Percentiles rank a stretch among this genome's conserved stretches.
Conservation (phyloP, 73 alveolate genomes). For the Paramecium bursaria region DNA sequence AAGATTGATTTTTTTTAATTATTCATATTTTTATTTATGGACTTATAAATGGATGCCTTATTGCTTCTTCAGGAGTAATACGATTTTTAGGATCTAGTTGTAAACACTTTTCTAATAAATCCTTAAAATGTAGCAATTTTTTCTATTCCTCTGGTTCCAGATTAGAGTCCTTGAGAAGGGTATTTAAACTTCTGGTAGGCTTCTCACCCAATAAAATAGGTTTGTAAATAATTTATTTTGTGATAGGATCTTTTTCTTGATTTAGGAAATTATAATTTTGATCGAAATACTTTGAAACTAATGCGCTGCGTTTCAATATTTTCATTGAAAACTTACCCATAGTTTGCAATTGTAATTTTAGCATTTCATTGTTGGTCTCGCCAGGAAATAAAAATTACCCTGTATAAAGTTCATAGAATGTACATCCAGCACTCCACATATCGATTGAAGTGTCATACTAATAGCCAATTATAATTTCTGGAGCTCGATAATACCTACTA, state of each 20-base stretch:
- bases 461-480: constrained; percentile 87
- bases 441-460: constrained; percentile 79
- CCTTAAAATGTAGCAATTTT: constrained; percentile 74
- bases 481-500: constrained; percentile 89
- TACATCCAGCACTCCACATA: constrained; percentile 85
- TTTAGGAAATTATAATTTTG: constrained; percentile 64
- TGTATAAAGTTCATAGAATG: constrained; percentile 85
- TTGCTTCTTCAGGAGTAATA: constrained; percentile 90
- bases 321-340: constrained; percentile 81
- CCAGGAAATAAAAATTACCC: constrained; percentile 87
- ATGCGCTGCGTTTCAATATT: constrained; percentile 73
- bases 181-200: constrained; percentile 56
- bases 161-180: constrained; percentile 28
- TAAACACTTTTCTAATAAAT: constrained; percentile 85
- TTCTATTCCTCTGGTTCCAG: constrained; percentile 71
- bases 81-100: constrained; percentile 85
- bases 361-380: constrained; percentile 84
- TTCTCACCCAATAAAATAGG: constrained; percentile 69
- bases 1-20: no score
- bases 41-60: constrained; percentile 86
- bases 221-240: constrained; percentile 67
- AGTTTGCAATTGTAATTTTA: constrained; percentile 75
- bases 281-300: constrained; percentile 73
- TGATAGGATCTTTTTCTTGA: constrained; percentile 76
- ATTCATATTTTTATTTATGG: no score